Base-by-base conservation (phyloP, 495 filamentous ascomycete species). In the Penicillium ochrochloron region DNA sequence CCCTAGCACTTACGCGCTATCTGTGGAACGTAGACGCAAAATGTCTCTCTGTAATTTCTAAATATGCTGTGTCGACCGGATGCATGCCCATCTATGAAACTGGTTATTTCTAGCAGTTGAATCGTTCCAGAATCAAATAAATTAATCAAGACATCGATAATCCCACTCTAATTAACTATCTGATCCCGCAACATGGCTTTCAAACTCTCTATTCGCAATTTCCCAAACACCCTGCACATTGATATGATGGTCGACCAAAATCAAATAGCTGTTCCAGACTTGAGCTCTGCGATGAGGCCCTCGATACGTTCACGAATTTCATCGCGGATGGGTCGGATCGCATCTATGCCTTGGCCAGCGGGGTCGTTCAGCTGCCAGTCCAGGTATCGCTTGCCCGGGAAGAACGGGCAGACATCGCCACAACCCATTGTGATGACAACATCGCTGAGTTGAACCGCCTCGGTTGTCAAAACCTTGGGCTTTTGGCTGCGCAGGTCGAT, bases 401-500 rank as follows among this genome's bases (percentile, higher is more conserved):
- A 72, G 52, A 70, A 67, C 14, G 70, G 72, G 57, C 70, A 74
- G n/a, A 58, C 72, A 37, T 74, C 72, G 5, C 72, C 72, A 62
- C 72, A 74, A 1, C 70, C 72, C 72, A 74, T 74, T 29, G 72
- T 72, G 21, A 73, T 73, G 27, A 74, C 72, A 59, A 70, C 56
- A 56, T 74, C 67, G 50, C 72, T 74, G 23, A 46, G 57, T 54
- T 74, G 53, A 7, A 74, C 64, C 19, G 70, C 65, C 29, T 72
- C 67, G 34, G 65, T 37, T 14, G 67, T 74, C 25, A 74, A 60
- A 21, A 74, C 67, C 59, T 74, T 72, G 0, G 72, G 70, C 7
- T 62, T 72, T 60, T 70, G 65, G 46, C 60, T 59, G 54, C 63
- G 60, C 23, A 74, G 53, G 54, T 74, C 72, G 52, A 74, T 74